Evolutionary conservation across 805 yeast genomes (phyloP).

Genomic region (Groenewaldozyma tartarivorans): DNA sequence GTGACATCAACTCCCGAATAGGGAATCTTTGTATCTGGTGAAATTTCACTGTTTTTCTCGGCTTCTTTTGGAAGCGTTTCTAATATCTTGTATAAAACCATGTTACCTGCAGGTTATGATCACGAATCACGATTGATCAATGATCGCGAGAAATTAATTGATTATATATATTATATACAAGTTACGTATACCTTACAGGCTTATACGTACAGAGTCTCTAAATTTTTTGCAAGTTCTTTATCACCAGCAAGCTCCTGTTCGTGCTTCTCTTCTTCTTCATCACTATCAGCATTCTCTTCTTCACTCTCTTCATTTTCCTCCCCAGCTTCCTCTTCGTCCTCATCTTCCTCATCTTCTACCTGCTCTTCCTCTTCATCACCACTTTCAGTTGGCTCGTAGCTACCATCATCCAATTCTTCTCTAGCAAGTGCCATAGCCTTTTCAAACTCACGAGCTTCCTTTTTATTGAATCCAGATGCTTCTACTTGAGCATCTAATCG

Average conservation of each 20-base stretch:
- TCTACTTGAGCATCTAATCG: slow-evolving; percentile 76
- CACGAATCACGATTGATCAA: no score
- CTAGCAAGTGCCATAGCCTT: slow-evolving; percentile 48
- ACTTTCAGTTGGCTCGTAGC: slow-evolving; percentile 27
- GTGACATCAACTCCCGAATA: slow-evolving; percentile 17
- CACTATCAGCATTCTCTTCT: no score
- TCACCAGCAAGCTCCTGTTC: slow-evolving; percentile 20
- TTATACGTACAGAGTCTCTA: no score
- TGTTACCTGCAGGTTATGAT: no score
- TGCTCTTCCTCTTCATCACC: slow-evolving; percentile 37
- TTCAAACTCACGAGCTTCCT: slow-evolving; percentile 59
- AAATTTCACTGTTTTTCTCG: slow-evolving; percentile 15
- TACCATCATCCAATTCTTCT: slow-evolving; percentile 33
- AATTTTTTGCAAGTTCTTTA: no score
- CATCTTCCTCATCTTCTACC: slow-evolving; percentile 29
- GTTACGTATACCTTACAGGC: no score
- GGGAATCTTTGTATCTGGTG: slow-evolving; percentile 17
- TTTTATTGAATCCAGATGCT: slow-evolving; percentile 77
- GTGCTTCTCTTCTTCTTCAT: slow-evolving; percentile 23
- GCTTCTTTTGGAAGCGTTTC: slow-evolving; percentile 18
- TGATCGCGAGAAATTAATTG: no score
- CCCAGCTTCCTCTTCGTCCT: slow-evolving; percentile 29
- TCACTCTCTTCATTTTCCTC: slow-evolving; percentile 30
- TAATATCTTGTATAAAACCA: slow-evolving; percentile 20
- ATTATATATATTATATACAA: no score